A percentile compares a stretch with the other conserved stretches of the same genome.
Conservation (phyloP, 345 rosid species). For the Linum usitatissimum region DNA sequence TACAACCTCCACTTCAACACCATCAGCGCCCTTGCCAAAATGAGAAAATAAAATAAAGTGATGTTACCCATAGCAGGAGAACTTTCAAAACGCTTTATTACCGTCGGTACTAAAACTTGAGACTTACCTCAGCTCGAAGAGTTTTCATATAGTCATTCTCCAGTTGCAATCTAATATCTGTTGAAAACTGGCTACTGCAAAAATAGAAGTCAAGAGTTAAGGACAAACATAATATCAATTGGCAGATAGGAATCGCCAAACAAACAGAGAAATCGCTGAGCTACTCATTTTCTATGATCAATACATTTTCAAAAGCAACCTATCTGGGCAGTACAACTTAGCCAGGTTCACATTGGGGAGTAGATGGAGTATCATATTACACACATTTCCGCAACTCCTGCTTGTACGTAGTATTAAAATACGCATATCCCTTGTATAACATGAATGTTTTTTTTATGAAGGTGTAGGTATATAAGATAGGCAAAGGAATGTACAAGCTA, state of each 20-base stretch:
- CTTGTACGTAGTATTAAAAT: too few species aligned
- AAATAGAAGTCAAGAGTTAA: constrained; percentile 5
- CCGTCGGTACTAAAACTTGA: neutral
- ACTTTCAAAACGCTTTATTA: neutral
- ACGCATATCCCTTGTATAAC: too few species aligned
- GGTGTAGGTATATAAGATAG: too few species aligned
- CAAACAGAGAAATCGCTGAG: neutral
- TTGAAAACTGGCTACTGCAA: constrained; percentile 76
- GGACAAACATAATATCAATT: neutral
- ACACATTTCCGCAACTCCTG: too few species aligned
- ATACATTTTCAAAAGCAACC: too few species aligned
- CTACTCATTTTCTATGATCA: too few species aligned
- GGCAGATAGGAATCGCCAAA: neutral
- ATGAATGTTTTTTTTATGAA: too few species aligned
- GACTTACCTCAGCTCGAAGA: constrained; percentile 59
- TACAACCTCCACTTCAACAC: constrained; percentile 61
- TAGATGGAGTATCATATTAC: too few species aligned
- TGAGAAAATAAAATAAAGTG: neutral
- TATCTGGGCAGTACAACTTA: too few species aligned
- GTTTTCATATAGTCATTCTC: constrained; percentile 75
- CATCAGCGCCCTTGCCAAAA: constrained; percentile 42
- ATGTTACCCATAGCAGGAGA: neutral
- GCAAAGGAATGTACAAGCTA: too few species aligned
- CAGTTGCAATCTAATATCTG: constrained; percentile 53
- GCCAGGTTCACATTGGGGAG: too few species aligned